These are phyloP conservation scores for Leishmania lainsoni DNA, from an alignment of 208 protist species.

Conservation along the genomic window DNA sequence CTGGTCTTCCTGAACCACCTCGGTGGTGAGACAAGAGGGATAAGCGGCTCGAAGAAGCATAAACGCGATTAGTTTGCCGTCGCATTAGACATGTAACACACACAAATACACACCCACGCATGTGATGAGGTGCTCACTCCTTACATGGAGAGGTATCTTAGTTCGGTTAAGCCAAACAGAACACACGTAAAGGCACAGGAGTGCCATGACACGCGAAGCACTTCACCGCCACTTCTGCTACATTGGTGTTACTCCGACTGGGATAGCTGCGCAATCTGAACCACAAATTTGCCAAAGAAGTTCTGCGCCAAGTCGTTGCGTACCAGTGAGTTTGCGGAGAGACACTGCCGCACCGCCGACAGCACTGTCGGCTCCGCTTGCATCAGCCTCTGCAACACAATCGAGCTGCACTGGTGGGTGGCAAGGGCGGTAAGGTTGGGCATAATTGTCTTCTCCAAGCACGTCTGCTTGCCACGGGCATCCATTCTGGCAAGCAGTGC, in stretches of 20 bases:
- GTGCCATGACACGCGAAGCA: background rate
- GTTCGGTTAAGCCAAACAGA: constrained; percentile 5
- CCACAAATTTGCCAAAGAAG: constrained; percentile 89
- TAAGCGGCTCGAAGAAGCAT: background rate
- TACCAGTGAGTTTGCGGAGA: constrained; percentile 43
- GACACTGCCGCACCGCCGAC: constrained; percentile 45
- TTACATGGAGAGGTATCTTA: constrained; percentile 11
- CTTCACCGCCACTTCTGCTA: background rate
- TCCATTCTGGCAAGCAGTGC: constrained; percentile 70
- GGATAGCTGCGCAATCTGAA: constrained; percentile 61
- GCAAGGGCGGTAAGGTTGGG: constrained; percentile 58
- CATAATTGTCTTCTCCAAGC: constrained; percentile 54
- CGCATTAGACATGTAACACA: background rate
- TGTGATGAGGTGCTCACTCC: background rate
- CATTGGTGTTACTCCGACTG: constrained; percentile 8
- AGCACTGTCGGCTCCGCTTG: constrained; percentile 54
- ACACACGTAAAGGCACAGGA: background rate
- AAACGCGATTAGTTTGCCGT: background rate
- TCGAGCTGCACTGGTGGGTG: constrained; percentile 67
- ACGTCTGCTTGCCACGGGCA: constrained; percentile 55
- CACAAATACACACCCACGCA: background rate
- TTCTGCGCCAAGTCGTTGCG: constrained; percentile 76
- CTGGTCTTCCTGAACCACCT: background rate
- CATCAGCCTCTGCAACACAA: constrained; percentile 86
- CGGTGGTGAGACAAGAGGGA: background rate